Percentiles rank a stretch among this genome's conserved stretches.
phyloP scores from a whole-genome alignment of 1,284 basidiomycete genomes.

The Peniophora sp. region DNA sequence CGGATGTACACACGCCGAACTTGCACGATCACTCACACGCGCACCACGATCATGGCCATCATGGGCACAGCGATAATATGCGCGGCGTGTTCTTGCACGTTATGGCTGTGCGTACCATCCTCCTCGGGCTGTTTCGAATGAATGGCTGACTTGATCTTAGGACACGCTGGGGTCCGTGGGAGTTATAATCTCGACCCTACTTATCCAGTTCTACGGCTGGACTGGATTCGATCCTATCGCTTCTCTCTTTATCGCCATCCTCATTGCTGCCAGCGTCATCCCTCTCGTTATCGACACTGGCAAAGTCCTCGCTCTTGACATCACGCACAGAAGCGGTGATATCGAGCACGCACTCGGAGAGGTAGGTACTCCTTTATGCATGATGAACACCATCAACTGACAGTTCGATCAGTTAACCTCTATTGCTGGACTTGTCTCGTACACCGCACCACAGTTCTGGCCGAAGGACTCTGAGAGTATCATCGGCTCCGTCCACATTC shows the following conservation, averaged over 20 bases:
- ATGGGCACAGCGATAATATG: slow-evolving; percentile 97
- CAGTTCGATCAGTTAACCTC: slow-evolving; percentile 34
- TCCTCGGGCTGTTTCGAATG: background rate
- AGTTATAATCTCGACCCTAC: slow-evolving; percentile 95
- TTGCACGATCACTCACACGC: slow-evolving; percentile 45
- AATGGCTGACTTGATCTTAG: slow-evolving; percentile 26
- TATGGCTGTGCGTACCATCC: slow-evolving; percentile 62
- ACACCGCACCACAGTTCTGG: slow-evolving; percentile 87
- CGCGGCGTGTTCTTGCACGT: slow-evolving; percentile 95
- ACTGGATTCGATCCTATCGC: slow-evolving; percentile 99
- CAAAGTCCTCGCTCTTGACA: slow-evolving; percentile 80
- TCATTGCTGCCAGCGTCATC: slow-evolving; percentile 93
- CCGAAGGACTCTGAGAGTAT: slow-evolving; percentile 84
- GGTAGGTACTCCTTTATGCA: slow-evolving; percentile 30
- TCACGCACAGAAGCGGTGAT: slow-evolving; percentile 59
- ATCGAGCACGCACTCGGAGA: slow-evolving; percentile 73
- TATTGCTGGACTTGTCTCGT: slow-evolving; percentile 77
- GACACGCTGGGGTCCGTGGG: slow-evolving; percentile 91
- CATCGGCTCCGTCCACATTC: slow-evolving; percentile 88
- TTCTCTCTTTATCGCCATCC: slow-evolving; percentile 89
- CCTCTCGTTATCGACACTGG: slow-evolving; percentile 94
- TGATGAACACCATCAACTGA: background rate
- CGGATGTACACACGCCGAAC: slow-evolving; percentile 40
- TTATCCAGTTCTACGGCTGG: slow-evolving; percentile 98
- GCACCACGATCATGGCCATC: slow-evolving; percentile 45